These are phyloP conservation scores for Fragaria vesca DNA, from an alignment of 306 rosid genomes.

Conservation along the genomic window DNA sequence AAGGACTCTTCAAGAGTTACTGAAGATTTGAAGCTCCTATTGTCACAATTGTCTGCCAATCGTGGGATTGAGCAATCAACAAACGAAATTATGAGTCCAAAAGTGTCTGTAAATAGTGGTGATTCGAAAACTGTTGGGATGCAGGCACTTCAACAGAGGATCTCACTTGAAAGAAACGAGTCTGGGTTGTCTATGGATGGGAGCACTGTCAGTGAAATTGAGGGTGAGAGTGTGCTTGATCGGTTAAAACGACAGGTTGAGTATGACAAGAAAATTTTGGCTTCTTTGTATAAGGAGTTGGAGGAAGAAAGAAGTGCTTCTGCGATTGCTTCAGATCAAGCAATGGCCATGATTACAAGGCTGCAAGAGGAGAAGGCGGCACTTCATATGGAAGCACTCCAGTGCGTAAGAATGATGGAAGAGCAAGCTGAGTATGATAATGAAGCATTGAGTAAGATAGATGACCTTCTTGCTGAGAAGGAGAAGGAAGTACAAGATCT, in stretches of 20 bases:
- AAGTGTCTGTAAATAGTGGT: conserved; percentile 58
- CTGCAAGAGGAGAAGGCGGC: conserved; percentile 89
- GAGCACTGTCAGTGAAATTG: conserved; percentile 55
- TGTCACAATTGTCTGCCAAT: conserved; percentile 66
- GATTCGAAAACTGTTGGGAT: conserved; percentile 56
- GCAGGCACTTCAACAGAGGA: conserved; percentile 65
- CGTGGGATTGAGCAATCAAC: conserved; percentile 58
- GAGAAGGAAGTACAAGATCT: conserved; percentile 73
- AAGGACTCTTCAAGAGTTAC: conserved; percentile 73
- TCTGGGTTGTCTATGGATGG: conserved; percentile 88
- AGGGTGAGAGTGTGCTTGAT: conserved; percentile 51
- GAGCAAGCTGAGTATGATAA: conserved; percentile 79
- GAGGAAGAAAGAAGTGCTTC: conserved; percentile 94
- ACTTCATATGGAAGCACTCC: conserved; percentile 83
- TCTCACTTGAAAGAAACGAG: conserved; percentile 88
- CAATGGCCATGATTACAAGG: conserved; percentile 89
- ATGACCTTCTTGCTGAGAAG: conserved; percentile 61
- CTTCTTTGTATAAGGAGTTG: conserved; percentile 70
- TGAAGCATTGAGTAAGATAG: conserved; percentile 61
- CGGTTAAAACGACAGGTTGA: conserved; percentile 75
- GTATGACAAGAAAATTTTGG: conserved; percentile 75
- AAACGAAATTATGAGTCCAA: conserved; percentile 69
- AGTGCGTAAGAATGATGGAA: conserved; percentile 74
- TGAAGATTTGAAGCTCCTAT: conserved; percentile 70
- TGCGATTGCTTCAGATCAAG: conserved; percentile 68